Base-by-base conservation (phyloP, 2,329 filamentous ascomycete species). In the Ceratocystis colombiana region DNA sequence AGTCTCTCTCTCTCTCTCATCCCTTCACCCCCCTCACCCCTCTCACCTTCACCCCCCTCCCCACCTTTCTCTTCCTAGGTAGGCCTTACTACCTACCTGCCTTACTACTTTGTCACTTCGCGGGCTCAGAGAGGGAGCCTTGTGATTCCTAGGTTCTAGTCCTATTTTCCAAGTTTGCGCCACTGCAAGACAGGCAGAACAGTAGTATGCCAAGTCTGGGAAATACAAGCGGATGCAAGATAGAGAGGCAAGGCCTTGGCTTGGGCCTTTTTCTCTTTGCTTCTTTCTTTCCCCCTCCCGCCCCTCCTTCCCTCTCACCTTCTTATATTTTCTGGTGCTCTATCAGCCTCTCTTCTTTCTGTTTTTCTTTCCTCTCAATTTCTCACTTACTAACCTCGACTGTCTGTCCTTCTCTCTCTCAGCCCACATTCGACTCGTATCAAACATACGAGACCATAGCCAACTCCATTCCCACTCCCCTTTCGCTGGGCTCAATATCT, bases 391-490 rank as follows among this genome's bases (percentile, higher is more conserved):
- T 59, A 59, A 48, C 22, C 7, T 41, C 15, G 2, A 30, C 6
- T 48, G 55, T 3, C 30, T 50, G 28, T 37, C 15, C 71, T 70
- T 68, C 44, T 71, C 70, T 61, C 70, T 75, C 70, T 72, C 75
- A n/a, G 73, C 75, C 50, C 73, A 74, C 17, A 77, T 76, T 71
- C 75, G 73, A 72, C 72, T 74, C 64, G 75, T 75, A 61, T 71
- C 76, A 15, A 70, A 71, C 68, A 72, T 70, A 64, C 71, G 64
- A 65, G 20, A 20, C 66, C 20, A 61, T 46, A 6, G 41, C 71
- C 71, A 74, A 68, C 77, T 75, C 73, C 79, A 81, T 69, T 72
- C 76, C 46, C 75, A 74, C 57, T 74, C 82, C 66, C 73, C 81
- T 62, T 82, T 80, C n/a, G 22, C 37, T 46, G 45, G 63, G 63